These are phyloP conservation scores for Mycosphaerella sp. DNA, from an alignment of 2,329 filamentous ascomycete species.

Conservation along the genomic window DNA sequence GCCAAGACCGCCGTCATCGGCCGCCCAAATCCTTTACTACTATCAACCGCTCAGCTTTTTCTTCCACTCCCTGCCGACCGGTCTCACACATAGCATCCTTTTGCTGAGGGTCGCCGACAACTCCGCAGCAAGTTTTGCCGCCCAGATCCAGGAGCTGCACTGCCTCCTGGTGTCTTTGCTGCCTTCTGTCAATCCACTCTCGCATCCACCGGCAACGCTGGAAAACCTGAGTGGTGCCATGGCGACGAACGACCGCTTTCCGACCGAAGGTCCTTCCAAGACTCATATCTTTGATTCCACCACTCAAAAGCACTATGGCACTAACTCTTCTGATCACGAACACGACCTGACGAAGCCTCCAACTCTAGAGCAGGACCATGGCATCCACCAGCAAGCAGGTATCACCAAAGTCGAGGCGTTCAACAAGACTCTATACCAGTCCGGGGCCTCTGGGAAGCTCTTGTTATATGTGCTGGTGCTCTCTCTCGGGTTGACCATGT, in stretches of 20 bases:
- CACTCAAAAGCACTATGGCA: neutral
- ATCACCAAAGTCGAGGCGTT: conserved; percentile 27
- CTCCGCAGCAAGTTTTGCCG: neutral
- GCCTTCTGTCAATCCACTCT: neutral
- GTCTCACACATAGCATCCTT: neutral
- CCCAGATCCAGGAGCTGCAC: neutral
- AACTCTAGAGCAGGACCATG: neutral
- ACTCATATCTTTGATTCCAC: neutral
- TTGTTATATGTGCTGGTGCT: conserved; percentile 22
- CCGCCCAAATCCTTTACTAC: neutral
- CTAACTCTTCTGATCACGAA: neutral
- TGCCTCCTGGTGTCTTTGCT: neutral
- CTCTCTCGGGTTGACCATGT: conserved; percentile 29
- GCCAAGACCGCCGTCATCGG: neutral
- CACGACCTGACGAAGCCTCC: neutral
- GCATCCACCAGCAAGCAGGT: conserved; percentile 6
- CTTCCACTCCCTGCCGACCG: neutral
- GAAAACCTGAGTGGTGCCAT: neutral
- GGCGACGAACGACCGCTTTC: neutral
- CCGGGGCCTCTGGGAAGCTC: conserved; percentile 19
- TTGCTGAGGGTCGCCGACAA: neutral
- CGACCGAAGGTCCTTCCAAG: neutral
- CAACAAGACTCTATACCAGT: conserved; percentile 27
- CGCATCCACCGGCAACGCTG: neutral
- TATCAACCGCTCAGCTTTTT: neutral